Percentiles rank a stretch among this genome's conserved stretches.
These are phyloP conservation scores for Leishmania aethiopica DNA, from an alignment of 208 protist genomes.

Conservation along the genomic window DNA sequence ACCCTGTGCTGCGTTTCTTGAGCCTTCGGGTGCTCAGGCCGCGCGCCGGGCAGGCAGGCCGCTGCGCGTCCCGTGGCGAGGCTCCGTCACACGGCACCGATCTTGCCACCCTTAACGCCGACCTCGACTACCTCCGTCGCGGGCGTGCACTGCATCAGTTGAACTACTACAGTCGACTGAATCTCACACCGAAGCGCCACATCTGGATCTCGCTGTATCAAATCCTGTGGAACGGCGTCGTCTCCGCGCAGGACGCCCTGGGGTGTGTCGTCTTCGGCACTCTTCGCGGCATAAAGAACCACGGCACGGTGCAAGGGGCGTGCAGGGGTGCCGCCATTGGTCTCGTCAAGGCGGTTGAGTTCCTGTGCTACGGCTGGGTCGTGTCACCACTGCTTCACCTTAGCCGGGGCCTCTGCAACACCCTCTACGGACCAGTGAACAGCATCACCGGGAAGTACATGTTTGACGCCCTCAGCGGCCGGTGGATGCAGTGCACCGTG, in stretches of 20 bases:
- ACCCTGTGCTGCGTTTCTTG: constrained; percentile 12
- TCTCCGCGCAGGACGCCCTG: constrained; percentile 62
- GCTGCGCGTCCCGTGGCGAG: not conserved
- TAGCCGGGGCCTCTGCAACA: constrained; percentile 62
- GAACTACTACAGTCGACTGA: constrained; percentile 84
- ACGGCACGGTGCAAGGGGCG: constrained; percentile 24
- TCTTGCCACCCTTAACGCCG: constrained; percentile 39
- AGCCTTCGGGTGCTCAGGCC: constrained; percentile 13
- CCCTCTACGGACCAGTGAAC: constrained; percentile 64
- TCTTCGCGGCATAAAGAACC: constrained; percentile 37
- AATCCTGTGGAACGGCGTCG: constrained; percentile 62
- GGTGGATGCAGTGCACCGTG: constrained; percentile 71
- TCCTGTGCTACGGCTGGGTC: constrained; percentile 66
- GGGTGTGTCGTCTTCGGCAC: constrained; percentile 55
- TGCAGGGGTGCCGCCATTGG: constrained; percentile 26
- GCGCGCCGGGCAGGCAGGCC: not conserved
- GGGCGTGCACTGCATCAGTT: constrained; percentile 58
- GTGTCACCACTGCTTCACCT: constrained; percentile 77
- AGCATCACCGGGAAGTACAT: constrained; percentile 60
- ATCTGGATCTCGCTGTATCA: constrained; percentile 62
- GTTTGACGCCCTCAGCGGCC: constrained; percentile 75
- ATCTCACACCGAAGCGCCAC: constrained; percentile 76
- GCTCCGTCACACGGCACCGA: constrained; percentile 15
- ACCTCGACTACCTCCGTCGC: constrained; percentile 75
- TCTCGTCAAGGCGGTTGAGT: constrained; percentile 29